These are phyloP conservation scores for Petrea volubilis DNA, from an alignment of 257 asterid genomes.

Conservation along the genomic window DNA sequence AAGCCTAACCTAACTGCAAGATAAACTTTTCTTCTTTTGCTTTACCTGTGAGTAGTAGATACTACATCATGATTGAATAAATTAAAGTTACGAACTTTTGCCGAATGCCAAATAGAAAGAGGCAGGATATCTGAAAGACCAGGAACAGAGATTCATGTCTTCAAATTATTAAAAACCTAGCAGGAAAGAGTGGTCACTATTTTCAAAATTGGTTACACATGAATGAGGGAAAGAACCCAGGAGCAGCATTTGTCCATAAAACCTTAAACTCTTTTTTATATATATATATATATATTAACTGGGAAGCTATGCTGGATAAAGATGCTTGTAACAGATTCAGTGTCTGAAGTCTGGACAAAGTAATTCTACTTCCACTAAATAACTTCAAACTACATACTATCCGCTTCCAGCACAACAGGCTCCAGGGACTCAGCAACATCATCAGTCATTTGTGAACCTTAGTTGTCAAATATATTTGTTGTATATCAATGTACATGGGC, in stretches of 20 bases:
- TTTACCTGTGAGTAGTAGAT: neutral
- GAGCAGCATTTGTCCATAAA: neutral
- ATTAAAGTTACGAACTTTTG: neutral
- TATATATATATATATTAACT: neutral
- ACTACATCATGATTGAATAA: neutral
- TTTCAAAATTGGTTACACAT: neutral
- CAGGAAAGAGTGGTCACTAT: neutral
- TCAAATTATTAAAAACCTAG: neutral
- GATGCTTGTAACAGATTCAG: neutral
- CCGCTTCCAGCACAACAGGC: constrained; percentile 11
- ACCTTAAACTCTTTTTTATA: constrained; percentile 14
- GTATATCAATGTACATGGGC: neutral
- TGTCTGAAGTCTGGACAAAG: neutral
- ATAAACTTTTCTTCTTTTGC: neutral
- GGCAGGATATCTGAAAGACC: neutral
- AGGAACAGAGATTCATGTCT: constrained; percentile 10
- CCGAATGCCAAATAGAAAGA: constrained; percentile 1
- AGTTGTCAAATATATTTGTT: neutral
- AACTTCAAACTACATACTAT: constrained; percentile 11
- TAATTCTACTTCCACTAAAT: neutral
- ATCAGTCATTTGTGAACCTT: neutral
- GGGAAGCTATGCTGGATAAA: neutral
- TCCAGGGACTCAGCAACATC: constrained; percentile 6
- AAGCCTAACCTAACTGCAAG: too few species aligned
- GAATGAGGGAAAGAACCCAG: neutral